Conservation (phyloP, 805 yeast species). For the Wickerhamiella azyma region DNA sequence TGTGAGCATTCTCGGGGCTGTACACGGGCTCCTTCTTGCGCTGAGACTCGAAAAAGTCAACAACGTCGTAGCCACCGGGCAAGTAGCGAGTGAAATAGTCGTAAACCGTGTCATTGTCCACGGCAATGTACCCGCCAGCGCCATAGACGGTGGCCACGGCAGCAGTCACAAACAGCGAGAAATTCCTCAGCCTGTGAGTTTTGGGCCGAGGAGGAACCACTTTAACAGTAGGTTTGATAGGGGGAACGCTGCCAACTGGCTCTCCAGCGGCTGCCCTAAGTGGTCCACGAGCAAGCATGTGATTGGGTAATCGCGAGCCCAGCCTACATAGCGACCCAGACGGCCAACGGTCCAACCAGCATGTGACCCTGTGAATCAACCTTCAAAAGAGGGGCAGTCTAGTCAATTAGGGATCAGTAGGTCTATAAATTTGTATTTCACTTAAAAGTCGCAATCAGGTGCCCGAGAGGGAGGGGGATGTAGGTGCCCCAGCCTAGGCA, state of each 20-base stretch:
- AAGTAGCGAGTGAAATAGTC: slow-evolving; percentile 49
- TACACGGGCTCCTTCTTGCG: slow-evolving; percentile 22
- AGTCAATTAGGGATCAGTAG: neutral
- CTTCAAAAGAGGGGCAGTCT: neutral
- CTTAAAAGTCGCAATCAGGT: no score
- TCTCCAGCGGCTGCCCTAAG: slow-evolving; percentile 6
- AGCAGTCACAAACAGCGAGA: slow-evolving; percentile 19
- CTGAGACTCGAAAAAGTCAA: slow-evolving; percentile 34
- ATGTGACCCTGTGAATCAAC: no score
- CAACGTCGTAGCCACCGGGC: slow-evolving; percentile 46
- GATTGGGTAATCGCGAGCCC: slow-evolving; percentile 4
- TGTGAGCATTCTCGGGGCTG: slow-evolving; percentile 10
- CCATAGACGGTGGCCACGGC: slow-evolving; percentile 33
- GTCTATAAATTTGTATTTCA: no score
- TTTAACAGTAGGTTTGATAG: neutral
- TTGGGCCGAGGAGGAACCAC: slow-evolving; percentile 8
- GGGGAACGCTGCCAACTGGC: slow-evolving; percentile 5
- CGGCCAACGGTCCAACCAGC: no score
- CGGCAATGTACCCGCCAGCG: slow-evolving; percentile 46
- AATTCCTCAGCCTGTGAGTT: slow-evolving; percentile 23
- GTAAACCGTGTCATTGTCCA: slow-evolving; percentile 43
- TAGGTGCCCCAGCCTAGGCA: neutral
- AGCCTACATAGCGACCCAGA: no score
- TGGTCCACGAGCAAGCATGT: slow-evolving; percentile 8
- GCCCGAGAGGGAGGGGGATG: no score